phyloP scores from a whole-genome alignment of 2,329 filamentous ascomycete genomes.

The Pseudogymnoascus sp. region DNA sequence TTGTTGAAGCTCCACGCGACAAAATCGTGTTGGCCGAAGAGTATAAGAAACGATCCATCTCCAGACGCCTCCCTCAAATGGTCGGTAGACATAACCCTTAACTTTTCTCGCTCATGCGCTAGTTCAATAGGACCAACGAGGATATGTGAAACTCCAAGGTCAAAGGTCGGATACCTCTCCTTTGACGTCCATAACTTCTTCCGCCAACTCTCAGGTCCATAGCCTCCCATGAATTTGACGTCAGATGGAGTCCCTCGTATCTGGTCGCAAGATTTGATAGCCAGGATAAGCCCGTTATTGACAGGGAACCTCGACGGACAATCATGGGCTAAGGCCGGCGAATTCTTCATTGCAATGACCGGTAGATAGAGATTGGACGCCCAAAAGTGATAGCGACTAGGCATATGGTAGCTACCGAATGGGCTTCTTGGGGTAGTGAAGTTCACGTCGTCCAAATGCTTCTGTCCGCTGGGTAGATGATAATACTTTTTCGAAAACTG shows the following conservation, averaged over 20 bases:
- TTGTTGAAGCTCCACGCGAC: constrained; percentile 10
- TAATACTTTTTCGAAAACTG: constrained; percentile 3
- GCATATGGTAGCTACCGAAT: neutral
- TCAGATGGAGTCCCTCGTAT: neutral
- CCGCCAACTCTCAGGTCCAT: neutral
- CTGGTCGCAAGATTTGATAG: constrained; percentile 8
- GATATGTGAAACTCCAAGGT: constrained; percentile 9
- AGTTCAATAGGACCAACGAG: neutral
- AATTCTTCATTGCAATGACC: neutral
- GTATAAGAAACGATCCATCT: constrained; percentile 6
- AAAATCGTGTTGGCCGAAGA: constrained; percentile 10
- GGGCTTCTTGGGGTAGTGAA: neutral
- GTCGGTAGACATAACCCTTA: neutral
- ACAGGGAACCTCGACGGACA: neutral
- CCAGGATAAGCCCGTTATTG: neutral
- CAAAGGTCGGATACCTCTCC: constrained; percentile 3
- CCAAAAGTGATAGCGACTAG: constrained; percentile 3
- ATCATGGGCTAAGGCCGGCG: neutral
- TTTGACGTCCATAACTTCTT: neutral
- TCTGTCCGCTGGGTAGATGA: constrained; percentile 9
- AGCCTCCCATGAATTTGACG: neutral
- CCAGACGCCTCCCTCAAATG: neutral
- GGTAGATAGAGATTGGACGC: neutral
- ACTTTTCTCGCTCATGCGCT: neutral
- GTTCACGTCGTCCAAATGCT: constrained; percentile 1